Conservation (phyloP, 2,329 filamentous ascomycete species). For the Orbilia oligospora region DNA sequence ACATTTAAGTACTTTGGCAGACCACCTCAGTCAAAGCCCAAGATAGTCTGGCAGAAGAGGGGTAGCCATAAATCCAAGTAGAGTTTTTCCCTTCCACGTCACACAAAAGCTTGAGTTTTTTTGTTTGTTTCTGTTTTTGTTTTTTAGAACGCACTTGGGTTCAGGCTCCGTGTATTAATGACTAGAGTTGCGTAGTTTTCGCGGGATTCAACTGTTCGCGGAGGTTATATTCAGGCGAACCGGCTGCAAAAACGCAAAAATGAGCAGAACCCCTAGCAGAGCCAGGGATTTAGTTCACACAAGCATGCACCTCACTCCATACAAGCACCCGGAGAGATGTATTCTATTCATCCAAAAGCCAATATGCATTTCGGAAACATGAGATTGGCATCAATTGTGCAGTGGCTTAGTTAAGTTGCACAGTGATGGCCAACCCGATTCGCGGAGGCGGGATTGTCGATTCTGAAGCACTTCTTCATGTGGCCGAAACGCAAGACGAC, state of each 20-base stretch:
- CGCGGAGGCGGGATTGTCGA: neutral
- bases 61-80: conserved; percentile 1
- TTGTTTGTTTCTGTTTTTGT: neutral
- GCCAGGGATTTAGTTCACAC: neutral
- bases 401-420: neutral
- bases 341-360: neutral
- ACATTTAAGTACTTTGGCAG: conserved; percentile 25
- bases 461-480: neutral
- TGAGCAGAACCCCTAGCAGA: neutral
- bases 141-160: neutral
- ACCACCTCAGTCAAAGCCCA: neutral
- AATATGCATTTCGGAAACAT: neutral
- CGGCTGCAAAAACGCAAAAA: conserved; percentile 12
- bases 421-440: neutral
- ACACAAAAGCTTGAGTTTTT: conserved; percentile 1
- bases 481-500: neutral
- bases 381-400: neutral
- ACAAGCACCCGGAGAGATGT: neutral
- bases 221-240: conserved; percentile 12
- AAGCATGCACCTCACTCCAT: neutral
- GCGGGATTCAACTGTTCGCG: neutral
- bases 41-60: conserved; percentile 12
- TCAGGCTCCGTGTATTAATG: neutral
- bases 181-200: neutral
- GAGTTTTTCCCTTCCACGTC: neutral